Percentiles rank a stretch among this genome's conserved stretches.
phyloP scores from a whole-genome alignment of 768 basidiomycete genomes.

The Hygrocybe coccinea region DNA sequence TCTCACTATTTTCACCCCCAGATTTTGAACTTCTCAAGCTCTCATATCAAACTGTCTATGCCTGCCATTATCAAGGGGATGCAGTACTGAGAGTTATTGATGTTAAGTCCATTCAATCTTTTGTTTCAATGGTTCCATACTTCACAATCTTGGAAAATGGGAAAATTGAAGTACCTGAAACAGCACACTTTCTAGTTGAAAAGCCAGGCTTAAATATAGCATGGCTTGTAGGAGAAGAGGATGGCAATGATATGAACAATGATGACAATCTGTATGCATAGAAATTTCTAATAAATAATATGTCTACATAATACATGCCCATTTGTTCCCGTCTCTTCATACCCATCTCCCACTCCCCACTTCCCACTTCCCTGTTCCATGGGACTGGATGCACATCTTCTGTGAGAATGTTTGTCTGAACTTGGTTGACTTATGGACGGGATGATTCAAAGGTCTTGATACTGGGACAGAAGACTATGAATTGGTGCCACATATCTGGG shows the following conservation, averaged over 20 bases:
- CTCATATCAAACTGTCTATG: constrained; percentile 19
- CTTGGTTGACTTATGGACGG: too few species aligned
- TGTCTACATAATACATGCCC: too few species aligned
- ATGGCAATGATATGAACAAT: neutral
- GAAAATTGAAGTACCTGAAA: constrained; percentile 1
- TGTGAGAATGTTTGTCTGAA: too few species aligned
- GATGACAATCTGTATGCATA: neutral
- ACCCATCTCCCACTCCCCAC: too few species aligned
- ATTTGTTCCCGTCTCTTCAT: too few species aligned
- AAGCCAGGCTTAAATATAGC: constrained; percentile 22
- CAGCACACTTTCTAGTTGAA: constrained; percentile 16
- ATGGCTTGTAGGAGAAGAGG: constrained; percentile 2
- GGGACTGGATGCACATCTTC: too few species aligned
- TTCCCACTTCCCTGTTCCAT: too few species aligned
- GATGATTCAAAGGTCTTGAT: too few species aligned
- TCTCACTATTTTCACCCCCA: constrained; percentile 19
- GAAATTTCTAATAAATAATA: too few species aligned
- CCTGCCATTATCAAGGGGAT: constrained; percentile 14
- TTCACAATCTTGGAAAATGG: neutral
- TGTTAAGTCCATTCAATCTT: constrained; percentile 13
- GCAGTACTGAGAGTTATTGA: constrained; percentile 12
- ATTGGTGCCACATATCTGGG: too few species aligned
- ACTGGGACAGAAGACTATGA: too few species aligned
- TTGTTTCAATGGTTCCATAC: constrained; percentile 24
- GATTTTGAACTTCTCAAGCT: constrained; percentile 11